These are phyloP conservation scores for Kokia cookei DNA, from an alignment of 441 rosid species.

Conservation along the genomic window DNA sequence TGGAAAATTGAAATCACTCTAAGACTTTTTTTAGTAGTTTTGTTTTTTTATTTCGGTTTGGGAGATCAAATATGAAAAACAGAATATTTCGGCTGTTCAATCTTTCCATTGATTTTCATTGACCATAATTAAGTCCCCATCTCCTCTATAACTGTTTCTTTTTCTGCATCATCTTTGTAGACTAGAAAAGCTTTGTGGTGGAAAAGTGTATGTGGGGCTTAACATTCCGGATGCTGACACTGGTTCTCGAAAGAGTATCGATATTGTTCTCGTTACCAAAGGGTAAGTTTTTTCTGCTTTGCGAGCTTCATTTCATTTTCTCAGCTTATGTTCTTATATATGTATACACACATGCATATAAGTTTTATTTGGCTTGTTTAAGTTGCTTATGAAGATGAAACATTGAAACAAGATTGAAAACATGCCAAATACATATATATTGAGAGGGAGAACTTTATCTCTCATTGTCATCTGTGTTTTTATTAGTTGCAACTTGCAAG, in stretches of 20 bases:
- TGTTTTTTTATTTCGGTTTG: neutral
- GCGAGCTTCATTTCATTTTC: neutral
- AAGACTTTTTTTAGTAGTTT: neutral
- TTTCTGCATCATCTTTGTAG: conserved; percentile 22
- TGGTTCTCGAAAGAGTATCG: conserved; percentile 63
- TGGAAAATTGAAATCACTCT: neutral
- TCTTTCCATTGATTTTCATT: neutral
- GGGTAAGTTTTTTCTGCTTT: conserved; percentile 27
- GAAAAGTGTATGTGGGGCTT: conserved; percentile 82
- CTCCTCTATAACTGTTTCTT: neutral
- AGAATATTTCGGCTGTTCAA: neutral
- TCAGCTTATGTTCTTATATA: no score
- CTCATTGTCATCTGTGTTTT: neutral
- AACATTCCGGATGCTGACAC: conserved; percentile 88
- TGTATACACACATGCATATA: no score
- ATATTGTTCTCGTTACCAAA: conserved; percentile 65
- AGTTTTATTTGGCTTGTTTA: no score
- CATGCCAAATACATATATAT: no score
- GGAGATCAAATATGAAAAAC: neutral
- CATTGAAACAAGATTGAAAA: no score
- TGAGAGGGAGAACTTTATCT: no score
- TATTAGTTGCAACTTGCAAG: neutral
- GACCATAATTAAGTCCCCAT: neutral
- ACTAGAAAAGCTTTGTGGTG: conserved; percentile 80
- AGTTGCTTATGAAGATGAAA: no score